Evolutionary conservation across 164 flowering plant genomes (phyloP).

Genomic region (Vitis cinerea): DNA sequence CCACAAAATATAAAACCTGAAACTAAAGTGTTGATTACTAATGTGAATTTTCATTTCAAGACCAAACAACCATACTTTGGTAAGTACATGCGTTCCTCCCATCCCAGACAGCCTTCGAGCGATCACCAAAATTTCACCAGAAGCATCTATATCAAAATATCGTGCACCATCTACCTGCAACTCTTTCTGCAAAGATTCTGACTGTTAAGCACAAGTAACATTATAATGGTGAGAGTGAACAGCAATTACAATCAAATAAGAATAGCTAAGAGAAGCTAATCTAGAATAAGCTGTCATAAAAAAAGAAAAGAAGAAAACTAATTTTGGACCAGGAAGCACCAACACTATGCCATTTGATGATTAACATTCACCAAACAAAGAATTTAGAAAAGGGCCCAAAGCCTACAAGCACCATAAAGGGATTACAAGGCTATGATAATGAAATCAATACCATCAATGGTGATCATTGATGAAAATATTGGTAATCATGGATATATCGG

Average conservation of each 20-base stretch:
- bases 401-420: no score
- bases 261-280: background rate
- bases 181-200: constrained; percentile 46
- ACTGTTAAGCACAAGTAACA: background rate
- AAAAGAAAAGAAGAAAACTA: no score
- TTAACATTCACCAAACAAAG: no score
- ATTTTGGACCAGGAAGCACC: no score
- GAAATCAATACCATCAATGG: no score
- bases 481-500: no score
- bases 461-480: no score
- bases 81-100: constrained; percentile 57
- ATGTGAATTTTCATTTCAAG: background rate
- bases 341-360: no score
- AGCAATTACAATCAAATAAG: background rate
- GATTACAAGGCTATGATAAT: no score
- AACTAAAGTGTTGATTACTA: background rate
- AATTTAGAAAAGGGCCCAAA: no score
- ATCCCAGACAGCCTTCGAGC: constrained; percentile 54
- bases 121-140: constrained; percentile 42
- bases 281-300: no score
- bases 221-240: background rate
- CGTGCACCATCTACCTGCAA: constrained; percentile 70
- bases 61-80: constrained; percentile 50
- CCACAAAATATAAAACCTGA: background rate
- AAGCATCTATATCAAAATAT: constrained; percentile 65